Evolutionary conservation across 2,329 filamentous ascomycete genomes (phyloP).

Genomic region (Alternaria arborescens): DNA sequence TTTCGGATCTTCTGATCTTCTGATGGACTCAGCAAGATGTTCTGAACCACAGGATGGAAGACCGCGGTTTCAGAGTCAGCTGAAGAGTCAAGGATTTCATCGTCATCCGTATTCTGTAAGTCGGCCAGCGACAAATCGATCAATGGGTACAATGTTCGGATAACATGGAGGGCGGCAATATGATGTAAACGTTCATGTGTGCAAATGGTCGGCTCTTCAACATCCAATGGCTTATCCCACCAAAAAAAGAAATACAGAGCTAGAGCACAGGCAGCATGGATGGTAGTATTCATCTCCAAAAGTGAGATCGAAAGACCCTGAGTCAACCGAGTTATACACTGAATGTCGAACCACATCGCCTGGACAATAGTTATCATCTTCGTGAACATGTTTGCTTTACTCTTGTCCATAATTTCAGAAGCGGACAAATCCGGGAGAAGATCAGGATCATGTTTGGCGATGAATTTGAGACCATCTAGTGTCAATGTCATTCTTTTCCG

Average conservation of each 20-base stretch:
- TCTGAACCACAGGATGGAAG: neutral
- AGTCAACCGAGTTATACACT: neutral
- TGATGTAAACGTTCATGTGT: too few relatives aligned
- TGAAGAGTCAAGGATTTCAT: neutral
- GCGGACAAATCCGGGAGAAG: rapidly evolving
- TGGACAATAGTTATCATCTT: neutral
- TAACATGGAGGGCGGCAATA: too few relatives aligned
- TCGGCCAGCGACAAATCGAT: too few relatives aligned
- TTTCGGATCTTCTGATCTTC: neutral
- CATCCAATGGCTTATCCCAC: neutral
- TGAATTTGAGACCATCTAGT: rapidly evolving
- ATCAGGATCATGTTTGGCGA: rapidly evolving
- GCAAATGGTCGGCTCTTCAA: neutral
- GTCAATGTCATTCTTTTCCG: neutral
- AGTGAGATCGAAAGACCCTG: neutral
- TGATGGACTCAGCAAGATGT: neutral
- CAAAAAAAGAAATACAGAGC: neutral
- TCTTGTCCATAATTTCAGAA: neutral
- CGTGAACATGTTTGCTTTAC: neutral
- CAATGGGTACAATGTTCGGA: too few relatives aligned
- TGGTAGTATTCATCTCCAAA: neutral
- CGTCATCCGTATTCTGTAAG: neutral
- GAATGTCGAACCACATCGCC: neutral
- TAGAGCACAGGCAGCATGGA: neutral
- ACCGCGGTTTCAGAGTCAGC: neutral